These are phyloP conservation scores for Gaertneriomyces sp. DNA, from an alignment of 192 early-diverging fungal genomes.

Conservation along the genomic window DNA sequence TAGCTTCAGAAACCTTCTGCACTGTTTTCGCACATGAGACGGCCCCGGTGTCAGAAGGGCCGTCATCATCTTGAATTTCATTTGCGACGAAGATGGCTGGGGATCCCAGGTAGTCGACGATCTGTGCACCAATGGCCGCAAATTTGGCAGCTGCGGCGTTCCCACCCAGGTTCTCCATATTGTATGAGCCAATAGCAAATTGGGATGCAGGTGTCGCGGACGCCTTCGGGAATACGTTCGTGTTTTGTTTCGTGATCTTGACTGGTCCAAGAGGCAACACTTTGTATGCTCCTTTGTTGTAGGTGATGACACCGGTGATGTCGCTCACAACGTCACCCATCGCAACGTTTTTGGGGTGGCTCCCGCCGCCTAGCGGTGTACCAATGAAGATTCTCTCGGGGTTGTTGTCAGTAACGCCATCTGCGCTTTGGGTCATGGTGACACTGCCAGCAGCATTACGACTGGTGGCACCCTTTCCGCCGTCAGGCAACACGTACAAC, in stretches of 20 bases:
- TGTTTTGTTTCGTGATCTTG: conserved; percentile 13
- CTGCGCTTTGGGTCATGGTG: conserved; percentile 8
- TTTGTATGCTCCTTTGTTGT: conserved; percentile 16
- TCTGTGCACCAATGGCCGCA: conserved; percentile 10
- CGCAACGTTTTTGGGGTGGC: conserved; percentile 9
- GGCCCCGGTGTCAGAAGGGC: background rate
- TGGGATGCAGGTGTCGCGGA: conserved; percentile 7
- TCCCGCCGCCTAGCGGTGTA: background rate
- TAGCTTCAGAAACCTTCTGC: conserved; percentile 4
- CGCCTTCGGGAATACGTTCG: conserved; percentile 7
- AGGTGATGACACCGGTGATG: conserved; percentile 23
- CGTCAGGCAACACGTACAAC: conserved; percentile 16
- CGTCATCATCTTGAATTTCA: conserved; percentile 21
- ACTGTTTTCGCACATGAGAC: conserved; percentile 1
- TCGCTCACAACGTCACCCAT: conserved; percentile 14
- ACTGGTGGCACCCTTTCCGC: conserved; percentile 10
- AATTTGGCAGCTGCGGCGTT: conserved; percentile 1
- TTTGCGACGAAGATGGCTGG: conserved; percentile 19
- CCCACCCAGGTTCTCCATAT: conserved; percentile 21
- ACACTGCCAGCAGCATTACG: conserved; percentile 20
- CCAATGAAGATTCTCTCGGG: conserved; percentile 18
- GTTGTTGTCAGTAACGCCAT: conserved; percentile 28
- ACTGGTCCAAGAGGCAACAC: conserved; percentile 5
- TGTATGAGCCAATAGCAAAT: conserved; percentile 14
- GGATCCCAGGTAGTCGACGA: conserved; percentile 16